A percentile compares a stretch with the other conserved stretches of the same genome.
Conservation (phyloP, 106 monocot species). For the Xerophyta viscosa region DNA sequence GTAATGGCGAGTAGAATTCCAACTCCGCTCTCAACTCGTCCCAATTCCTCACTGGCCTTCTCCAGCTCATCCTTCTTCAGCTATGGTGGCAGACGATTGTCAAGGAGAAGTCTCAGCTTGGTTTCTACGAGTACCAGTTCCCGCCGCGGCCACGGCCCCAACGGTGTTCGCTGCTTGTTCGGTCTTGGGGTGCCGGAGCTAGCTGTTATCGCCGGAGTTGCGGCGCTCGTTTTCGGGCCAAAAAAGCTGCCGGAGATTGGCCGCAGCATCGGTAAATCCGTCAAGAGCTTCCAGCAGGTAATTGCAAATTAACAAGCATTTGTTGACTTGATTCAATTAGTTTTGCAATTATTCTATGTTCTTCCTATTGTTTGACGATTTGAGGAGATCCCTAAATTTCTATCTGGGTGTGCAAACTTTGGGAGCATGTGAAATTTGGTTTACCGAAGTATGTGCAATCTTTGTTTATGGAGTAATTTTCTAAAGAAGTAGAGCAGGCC, state of each 20-base stretch:
- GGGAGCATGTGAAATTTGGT: no score
- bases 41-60: slow-evolving; percentile 13
- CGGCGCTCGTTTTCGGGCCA: slow-evolving; percentile 80
- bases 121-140: not conserved
- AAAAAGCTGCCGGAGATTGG: slow-evolving; percentile 95
- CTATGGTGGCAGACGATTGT: not conserved
- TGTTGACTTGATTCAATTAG: no score
- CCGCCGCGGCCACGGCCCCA: not conserved
- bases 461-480: no score
- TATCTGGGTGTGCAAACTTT: no score
- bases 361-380: no score
- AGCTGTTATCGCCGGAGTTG: slow-evolving; percentile 91
- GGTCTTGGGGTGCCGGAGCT: slow-evolving; percentile 96
- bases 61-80: slow-evolving; percentile 17
- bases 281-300: slow-evolving; percentile 98
- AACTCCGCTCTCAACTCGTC: not conserved
- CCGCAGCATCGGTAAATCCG: slow-evolving; percentile 77
- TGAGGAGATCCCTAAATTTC: no score
- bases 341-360: no score
- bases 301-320: no score
- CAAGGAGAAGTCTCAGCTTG: not conserved
- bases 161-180: slow-evolving; percentile 54
- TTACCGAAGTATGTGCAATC: no score
- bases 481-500: no score
- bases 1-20: slow-evolving; percentile 16